Evolutionary conservation across 805 yeast genomes (phyloP), one percentile per base, ranked within the genome.

Genomic region (Wickerhamomyces sydowiorum): DNA sequence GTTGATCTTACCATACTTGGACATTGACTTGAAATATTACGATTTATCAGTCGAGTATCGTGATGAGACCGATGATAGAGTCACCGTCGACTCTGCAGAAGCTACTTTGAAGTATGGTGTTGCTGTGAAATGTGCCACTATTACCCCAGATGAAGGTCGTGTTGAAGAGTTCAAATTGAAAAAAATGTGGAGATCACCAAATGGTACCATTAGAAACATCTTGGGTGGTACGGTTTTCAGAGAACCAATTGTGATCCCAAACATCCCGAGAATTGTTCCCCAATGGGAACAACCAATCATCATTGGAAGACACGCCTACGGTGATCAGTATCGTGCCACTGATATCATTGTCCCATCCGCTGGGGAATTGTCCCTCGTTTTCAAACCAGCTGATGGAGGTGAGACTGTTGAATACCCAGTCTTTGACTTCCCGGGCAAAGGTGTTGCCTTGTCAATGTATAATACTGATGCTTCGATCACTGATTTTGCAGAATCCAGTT

Each of bases 121-220:
- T 44, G 98, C 96, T 24, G 87, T 91, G 54, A 91, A 91, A 70
- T 91, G 98, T 71, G 98, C 98, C 44, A 91, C 98, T 40, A 91
- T 91, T 64, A 91, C 98, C n/a, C 97, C 98, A 7, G 96, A 87
- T 61, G 98, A 91, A 70, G 93, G 87, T 37, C 80, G 98, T 58
- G 97, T 91, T 40, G 72, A 86, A 65, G 98, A 91, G 66, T 91
- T 88, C 66, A 70, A 76, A 43, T 75, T 91, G 65, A 89, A 91
- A 71, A 85, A 89, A 65, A 91, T 91, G 98, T 91, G 97, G 97
- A 75, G 84, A 46, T 87, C 96, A 14, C 98, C 98, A 50, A 91
- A 91, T 67, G 98, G 98, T 46, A 91, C 98, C 39, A 86, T 91
- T 63, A 82, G 98, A 69, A 91, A 91, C 71, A 83, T 91, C 48